phyloP scores from a whole-genome alignment of 2,329 filamentous ascomycete genomes.

The Fusarium tjaetaba region DNA sequence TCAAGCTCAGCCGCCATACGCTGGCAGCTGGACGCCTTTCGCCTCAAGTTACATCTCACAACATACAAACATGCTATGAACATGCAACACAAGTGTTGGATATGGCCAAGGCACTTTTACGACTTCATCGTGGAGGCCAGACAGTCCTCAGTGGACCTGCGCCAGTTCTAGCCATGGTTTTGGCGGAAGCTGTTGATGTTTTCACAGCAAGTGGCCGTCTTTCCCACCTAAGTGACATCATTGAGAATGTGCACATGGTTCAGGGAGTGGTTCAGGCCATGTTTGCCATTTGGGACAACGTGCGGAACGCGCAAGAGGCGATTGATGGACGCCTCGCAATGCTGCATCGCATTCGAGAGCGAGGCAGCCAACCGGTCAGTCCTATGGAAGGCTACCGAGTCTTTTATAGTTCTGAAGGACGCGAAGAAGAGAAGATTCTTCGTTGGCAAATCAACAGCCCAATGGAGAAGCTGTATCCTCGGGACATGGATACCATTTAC shows the following conservation, averaged over 20 bases:
- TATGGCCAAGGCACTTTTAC: slow-evolving; percentile 55
- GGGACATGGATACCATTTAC: slow-evolving; percentile 53
- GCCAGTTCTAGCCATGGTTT: slow-evolving; percentile 71
- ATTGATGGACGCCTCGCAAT: slow-evolving; percentile 54
- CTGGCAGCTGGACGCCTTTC: slow-evolving; percentile 53
- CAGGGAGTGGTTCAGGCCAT: slow-evolving; percentile 66
- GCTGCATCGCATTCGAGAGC: slow-evolving; percentile 49
- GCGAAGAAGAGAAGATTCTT: slow-evolving; percentile 41
- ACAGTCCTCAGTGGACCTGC: slow-evolving; percentile 57
- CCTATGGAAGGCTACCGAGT: slow-evolving; percentile 47
- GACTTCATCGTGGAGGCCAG: slow-evolving; percentile 47
- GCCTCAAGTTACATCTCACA: slow-evolving; percentile 53
- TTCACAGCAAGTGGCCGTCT: slow-evolving; percentile 68
- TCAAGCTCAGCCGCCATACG: slow-evolving; percentile 72
- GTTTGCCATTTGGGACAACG: slow-evolving; percentile 68
- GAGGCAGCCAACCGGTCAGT: slow-evolving; percentile 42
- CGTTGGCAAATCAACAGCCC: slow-evolving; percentile 52
- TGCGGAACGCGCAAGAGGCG: slow-evolving; percentile 59
- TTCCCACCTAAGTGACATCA: slow-evolving; percentile 59
- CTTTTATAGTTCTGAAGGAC: slow-evolving; percentile 42
- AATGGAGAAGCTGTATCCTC: slow-evolving; percentile 49
- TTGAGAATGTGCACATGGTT: slow-evolving; percentile 64
- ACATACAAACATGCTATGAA: slow-evolving; percentile 59
- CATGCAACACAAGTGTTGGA: slow-evolving; percentile 64
- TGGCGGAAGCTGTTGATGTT: slow-evolving; percentile 73